phyloP scores from a whole-genome alignment of 202 grass and related monocot species.

The Zizania palustris region DNA sequence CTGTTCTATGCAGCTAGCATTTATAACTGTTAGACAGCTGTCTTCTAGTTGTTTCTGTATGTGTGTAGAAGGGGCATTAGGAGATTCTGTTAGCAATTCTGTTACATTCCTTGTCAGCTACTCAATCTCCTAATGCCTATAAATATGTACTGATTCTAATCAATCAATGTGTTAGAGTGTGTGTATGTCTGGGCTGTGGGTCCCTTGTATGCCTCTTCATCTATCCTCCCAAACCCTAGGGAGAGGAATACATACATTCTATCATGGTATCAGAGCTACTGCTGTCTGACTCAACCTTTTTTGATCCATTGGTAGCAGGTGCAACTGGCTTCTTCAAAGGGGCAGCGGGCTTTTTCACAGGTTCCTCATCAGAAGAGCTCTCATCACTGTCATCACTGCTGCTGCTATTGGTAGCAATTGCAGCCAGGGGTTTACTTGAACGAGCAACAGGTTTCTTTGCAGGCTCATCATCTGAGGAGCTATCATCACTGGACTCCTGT shows the following conservation, averaged over 20 bases:
- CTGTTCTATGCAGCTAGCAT: neutral
- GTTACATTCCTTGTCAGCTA: too few species aligned
- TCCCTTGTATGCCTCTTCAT: too few species aligned
- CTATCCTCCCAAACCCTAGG: too few species aligned
- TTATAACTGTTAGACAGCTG: too few species aligned
- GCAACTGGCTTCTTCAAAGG: slow-evolving; percentile 44
- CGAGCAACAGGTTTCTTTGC: neutral
- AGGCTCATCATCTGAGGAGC: slow-evolving; percentile 61
- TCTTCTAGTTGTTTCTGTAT: too few species aligned
- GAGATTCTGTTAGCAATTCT: too few species aligned
- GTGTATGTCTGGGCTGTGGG: too few species aligned
- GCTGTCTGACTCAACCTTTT: slow-evolving; percentile 37
- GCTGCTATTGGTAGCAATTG: neutral
- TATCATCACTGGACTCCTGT: slow-evolving; percentile 50
- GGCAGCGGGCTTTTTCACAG: slow-evolving; percentile 41
- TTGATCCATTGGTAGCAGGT: slow-evolving; percentile 49
- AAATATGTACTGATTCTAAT: too few species aligned
- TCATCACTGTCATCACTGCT: slow-evolving; percentile 46
- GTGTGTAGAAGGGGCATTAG: too few species aligned
- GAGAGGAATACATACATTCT: too few species aligned
- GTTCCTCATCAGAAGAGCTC: slow-evolving; percentile 44
- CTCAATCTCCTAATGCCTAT: too few species aligned
- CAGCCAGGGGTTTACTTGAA: neutral
- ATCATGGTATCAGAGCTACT: slow-evolving; percentile 67
- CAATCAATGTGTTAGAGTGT: too few species aligned